phyloP scores from a whole-genome alignment of 2,329 filamentous ascomycete genomes.

The Metarhizium humberi region DNA sequence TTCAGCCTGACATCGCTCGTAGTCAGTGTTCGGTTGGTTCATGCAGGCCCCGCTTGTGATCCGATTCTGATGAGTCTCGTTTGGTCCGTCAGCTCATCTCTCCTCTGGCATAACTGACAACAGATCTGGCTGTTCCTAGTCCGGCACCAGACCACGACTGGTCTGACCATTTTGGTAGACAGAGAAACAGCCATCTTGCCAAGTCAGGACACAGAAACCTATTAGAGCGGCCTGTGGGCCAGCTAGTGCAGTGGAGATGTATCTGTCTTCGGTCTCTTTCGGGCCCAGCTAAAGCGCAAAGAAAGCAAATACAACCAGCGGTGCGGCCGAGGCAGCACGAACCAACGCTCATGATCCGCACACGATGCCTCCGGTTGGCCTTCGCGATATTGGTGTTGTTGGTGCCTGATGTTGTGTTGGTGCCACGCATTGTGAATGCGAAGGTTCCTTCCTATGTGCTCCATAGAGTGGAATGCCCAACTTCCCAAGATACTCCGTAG shows the following conservation, averaged over 20 bases:
- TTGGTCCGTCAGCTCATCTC: not conserved
- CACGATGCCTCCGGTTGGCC: not conserved
- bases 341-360: not conserved
- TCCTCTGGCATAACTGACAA: not conserved
- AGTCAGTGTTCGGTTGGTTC: slow-evolving; percentile 7
- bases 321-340: not conserved
- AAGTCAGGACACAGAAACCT: not conserved
- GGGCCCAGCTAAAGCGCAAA: not conserved
- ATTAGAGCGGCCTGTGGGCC: not conserved
- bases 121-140: not conserved
- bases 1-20: slow-evolving; percentile 2
- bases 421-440: not conserved
- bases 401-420: slow-evolving; percentile 4
- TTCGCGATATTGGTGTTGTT: not conserved
- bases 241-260: slow-evolving; percentile 1
- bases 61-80: not conserved
- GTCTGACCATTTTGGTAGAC: not conserved
- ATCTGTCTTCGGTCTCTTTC: not conserved
- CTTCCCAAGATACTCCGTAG: not conserved
- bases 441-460: not conserved
- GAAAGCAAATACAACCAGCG: not conserved
- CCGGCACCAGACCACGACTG: not conserved
- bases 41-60: slow-evolving; percentile 5
- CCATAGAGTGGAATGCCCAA: not conserved
- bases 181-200: not conserved